phyloP scores from a whole-genome alignment of 2,329 filamentous ascomycete species.

The Lachnellula hyalina region DNA sequence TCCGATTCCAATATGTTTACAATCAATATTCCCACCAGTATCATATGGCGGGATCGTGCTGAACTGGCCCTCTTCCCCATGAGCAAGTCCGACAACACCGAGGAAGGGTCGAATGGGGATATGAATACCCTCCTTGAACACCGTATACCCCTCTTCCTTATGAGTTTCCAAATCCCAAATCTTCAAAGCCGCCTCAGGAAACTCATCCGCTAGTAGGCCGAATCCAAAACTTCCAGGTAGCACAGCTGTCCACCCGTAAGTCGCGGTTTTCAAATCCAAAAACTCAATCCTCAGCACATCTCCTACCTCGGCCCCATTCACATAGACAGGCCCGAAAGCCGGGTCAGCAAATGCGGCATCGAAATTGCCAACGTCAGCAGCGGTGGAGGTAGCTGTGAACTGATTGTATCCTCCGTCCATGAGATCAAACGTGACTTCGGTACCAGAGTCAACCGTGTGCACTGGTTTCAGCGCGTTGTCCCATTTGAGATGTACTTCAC shows the following conservation, averaged over 20 bases:
- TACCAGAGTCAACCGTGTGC: conserved; percentile 43
- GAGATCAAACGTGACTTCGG: conserved; percentile 43
- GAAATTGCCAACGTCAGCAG: conserved; percentile 37
- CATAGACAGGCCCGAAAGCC: conserved; percentile 45
- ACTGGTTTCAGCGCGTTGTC: conserved; percentile 40
- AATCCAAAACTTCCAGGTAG: conserved; percentile 43
- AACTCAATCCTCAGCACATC: conserved; percentile 48
- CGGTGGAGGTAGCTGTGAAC: conserved; percentile 38
- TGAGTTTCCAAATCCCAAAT: conserved; percentile 42
- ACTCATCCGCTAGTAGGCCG: conserved; percentile 46
- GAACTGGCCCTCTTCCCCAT: conserved; percentile 39
- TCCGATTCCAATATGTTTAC: conserved; percentile 43
- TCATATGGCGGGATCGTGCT: conserved; percentile 46
- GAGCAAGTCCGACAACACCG: conserved; percentile 48
- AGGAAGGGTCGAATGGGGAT: conserved; percentile 47
- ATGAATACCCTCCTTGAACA: conserved; percentile 43
- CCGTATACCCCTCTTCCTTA: conserved; percentile 33
- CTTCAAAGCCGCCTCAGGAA: conserved; percentile 39
- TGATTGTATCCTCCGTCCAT: conserved; percentile 47
- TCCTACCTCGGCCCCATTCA: conserved; percentile 45
- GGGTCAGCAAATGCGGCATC: conserved; percentile 41
- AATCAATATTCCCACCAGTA: conserved; percentile 51
- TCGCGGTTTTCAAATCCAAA: conserved; percentile 38
- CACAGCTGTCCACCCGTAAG: conserved; percentile 50
- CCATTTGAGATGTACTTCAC: conserved; percentile 42